phyloP scores from a whole-genome alignment of 2,329 filamentous ascomycete species.

The Ceratocystis alfenasii region DNA sequence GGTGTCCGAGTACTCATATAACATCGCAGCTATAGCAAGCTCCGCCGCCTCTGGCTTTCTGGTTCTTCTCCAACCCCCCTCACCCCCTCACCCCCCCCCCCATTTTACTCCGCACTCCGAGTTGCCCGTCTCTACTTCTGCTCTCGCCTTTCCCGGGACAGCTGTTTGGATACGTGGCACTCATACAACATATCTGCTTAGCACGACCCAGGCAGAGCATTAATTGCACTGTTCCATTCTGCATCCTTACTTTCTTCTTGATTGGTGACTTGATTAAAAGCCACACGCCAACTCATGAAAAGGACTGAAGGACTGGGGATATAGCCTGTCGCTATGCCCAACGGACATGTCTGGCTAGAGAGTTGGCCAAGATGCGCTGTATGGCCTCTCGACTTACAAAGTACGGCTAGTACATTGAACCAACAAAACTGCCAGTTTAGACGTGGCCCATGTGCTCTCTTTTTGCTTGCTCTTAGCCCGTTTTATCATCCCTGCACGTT shows the following conservation, averaged over 20 bases:
- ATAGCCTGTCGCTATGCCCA: background rate
- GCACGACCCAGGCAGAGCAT: background rate
- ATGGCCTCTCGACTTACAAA: background rate
- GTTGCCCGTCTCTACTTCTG: background rate
- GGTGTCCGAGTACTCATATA: too few relatives aligned
- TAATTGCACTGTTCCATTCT: background rate
- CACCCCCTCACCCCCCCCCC: too few relatives aligned
- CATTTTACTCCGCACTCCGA: background rate
- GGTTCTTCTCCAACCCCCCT: too few relatives aligned
- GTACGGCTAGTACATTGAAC: background rate
- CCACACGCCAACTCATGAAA: background rate
- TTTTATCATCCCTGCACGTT: background rate
- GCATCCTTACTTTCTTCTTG: background rate
- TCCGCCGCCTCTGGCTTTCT: too few relatives aligned
- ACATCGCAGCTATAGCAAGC: too few relatives aligned
- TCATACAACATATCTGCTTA: background rate
- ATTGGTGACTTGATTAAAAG: background rate
- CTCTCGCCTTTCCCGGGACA: background rate
- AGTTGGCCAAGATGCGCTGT: background rate
- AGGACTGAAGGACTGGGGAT: too few relatives aligned
- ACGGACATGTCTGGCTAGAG: background rate
- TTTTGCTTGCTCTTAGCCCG: background rate
- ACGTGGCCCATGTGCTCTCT: constrained; percentile 6
- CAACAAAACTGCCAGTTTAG: background rate
- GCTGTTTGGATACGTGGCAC: background rate